Evolutionary conservation across 495 filamentous ascomycete species (phyloP), one percentile per base, ranked within the genome.

Genomic region (Daldinia concentrica): DNA sequence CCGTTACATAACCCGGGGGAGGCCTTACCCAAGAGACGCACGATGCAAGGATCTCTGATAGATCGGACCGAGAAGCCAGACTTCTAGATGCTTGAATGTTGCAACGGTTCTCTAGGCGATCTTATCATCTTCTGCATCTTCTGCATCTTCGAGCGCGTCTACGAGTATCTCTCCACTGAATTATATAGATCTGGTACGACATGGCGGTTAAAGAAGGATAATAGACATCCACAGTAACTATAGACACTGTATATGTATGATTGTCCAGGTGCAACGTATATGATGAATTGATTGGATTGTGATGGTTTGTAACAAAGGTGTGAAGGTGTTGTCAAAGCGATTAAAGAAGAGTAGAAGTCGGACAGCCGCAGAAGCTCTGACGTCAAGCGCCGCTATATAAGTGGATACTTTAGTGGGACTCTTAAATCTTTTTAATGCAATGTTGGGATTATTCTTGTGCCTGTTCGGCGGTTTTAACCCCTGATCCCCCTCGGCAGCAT

Each of bases 51-150:
- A 64, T 72, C 48, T 61, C 60, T 72, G 69, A 68, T 68, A 72
- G 69, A 72, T 72, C 69, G 69, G 69, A 68, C 69, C 69, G 69
- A 72, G 69, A 61, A 72, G 69, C 69, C 69, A 72, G 69, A 60
- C 64, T 61, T 61, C 50, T 72, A 60, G 64, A 12, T 67, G 64
- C 56, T 43, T 56, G 27, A 12, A 61, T 61, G 69, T 72, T 55
- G 55, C 58, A 64, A 12, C 34, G 51, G 7, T 59, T 58, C 43
- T 26, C 43, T 64, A 72, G 45, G 45, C 27, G 24, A 59, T 68
- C 66, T 66, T 64, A 68, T 64, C 29, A 9, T 34, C 9, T 34
- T 34, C 30, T 34, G 4, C 4, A 32, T 36, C 32, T 19, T 45
- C 6, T 8, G 41, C 39, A 64, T 64, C 36, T 55, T 45, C 50